These are phyloP conservation scores for Elsinoe australis DNA, from an alignment of 2,329 filamentous ascomycete genomes.

Conservation along the genomic window DNA sequence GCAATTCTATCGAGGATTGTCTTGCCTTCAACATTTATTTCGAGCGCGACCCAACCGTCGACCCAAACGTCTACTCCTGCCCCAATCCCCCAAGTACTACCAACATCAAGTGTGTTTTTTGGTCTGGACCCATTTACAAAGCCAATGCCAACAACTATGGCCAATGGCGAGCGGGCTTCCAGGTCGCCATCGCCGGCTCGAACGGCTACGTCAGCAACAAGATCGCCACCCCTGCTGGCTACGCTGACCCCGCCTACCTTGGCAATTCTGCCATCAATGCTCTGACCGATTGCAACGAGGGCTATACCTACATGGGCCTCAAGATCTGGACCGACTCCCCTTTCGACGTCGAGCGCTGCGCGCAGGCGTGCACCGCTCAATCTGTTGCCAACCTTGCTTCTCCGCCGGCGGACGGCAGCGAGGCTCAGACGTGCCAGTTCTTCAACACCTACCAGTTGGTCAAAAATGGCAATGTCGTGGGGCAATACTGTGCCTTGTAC, in stretches of 20 bases:
- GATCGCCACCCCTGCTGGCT: constrained; percentile 18
- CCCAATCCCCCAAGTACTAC: constrained; percentile 19
- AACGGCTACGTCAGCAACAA: constrained; percentile 28
- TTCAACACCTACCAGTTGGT: constrained; percentile 30
- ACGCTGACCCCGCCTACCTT: constrained; percentile 20
- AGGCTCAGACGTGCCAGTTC: constrained; percentile 28
- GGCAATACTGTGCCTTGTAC: constrained; percentile 27
- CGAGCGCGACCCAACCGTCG: constrained; percentile 19
- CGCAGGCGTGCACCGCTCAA: constrained; percentile 3
- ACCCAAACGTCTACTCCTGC: constrained; percentile 21
- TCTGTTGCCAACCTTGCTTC: background rate
- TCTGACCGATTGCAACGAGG: constrained; percentile 15
- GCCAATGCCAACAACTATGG: constrained; percentile 20
- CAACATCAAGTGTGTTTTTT: constrained; percentile 22
- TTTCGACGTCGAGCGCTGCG: constrained; percentile 23
- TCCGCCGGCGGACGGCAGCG: constrained; percentile 6
- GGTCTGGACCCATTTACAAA: constrained; percentile 19
- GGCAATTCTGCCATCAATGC: constrained; percentile 26
- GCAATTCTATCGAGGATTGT: constrained; percentile 22
- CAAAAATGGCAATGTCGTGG: constrained; percentile 22
- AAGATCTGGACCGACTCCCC: constrained; percentile 24
- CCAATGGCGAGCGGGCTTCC: constrained; percentile 24
- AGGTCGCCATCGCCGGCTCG: constrained; percentile 29
- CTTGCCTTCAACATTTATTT: constrained; percentile 24
- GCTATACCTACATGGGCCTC: background rate